A percentile compares a stretch with the other conserved stretches of the same genome.
These are phyloP conservation scores for Brassica carinata DNA, from an alignment of 345 rosid species.

Conservation along the genomic window DNA sequence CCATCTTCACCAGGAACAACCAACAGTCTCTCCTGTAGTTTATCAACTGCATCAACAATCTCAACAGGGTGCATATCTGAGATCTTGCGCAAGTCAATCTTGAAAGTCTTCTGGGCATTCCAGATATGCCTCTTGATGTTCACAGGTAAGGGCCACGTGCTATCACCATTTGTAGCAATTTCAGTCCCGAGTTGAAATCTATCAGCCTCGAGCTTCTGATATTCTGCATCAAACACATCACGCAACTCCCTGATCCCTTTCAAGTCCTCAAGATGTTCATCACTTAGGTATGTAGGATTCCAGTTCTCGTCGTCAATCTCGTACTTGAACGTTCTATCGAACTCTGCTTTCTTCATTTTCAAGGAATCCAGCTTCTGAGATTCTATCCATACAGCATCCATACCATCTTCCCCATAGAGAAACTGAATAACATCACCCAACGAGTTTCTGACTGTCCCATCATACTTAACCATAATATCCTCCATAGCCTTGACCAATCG, in stretches of 20 bases:
- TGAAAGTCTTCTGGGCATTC: conserved; percentile 98
- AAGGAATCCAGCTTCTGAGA: conserved; percentile 90
- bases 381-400: conserved; percentile 99
- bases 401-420: conserved; percentile 99
- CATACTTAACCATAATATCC: conserved; percentile 98
- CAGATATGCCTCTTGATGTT: conserved; percentile 93
- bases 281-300: conserved; percentile 84
- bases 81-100: conserved; percentile 69
- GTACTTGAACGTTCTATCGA: conserved; percentile 77
- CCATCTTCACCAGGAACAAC: conserved; percentile 95
- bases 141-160: conserved; percentile 91
- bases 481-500: conserved; percentile 99
- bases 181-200: conserved; percentile 88
- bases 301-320: conserved; percentile 83
- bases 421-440: conserved; percentile 97
- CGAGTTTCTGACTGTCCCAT: conserved; percentile 96
- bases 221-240: conserved; percentile 95
- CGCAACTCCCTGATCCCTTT: conserved; percentile 83
- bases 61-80: conserved; percentile 98
- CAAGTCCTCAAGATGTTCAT: conserved; percentile 87
- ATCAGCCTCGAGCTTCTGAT: conserved; percentile 85
- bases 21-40: conserved; percentile 89
- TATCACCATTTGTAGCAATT: conserved; percentile 92
- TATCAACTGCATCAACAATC: conserved; percentile 94
- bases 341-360: conserved; percentile 87